Evolutionary conservation across 2,329 filamentous ascomycete genomes (phyloP), one percentile per base, ranked within the genome.

Genomic region (Plectosphaerella cucumerina): DNA sequence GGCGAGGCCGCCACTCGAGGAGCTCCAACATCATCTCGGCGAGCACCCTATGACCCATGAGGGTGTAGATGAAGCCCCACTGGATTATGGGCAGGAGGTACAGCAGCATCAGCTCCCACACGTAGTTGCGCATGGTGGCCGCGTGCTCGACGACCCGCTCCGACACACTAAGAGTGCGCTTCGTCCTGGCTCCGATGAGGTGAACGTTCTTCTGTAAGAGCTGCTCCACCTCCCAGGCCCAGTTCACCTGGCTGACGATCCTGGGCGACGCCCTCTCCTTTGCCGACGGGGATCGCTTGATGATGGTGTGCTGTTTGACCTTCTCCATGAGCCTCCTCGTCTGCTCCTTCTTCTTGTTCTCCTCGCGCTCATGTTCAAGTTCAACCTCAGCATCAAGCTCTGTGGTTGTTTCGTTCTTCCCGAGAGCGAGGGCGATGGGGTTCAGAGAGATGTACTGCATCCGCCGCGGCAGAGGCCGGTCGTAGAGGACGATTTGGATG

Each of bases 361-460:
- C 82, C 47, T 85, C 83, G 48, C 75, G 75, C 61, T 90, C 86
- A 57, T 94, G 87, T 53, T 87, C 87, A 2, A 83, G 81, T 61
- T 95, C 89, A 14, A 86, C 78, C 35, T 62, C 66, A 49, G 59
- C 57, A 56, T 59, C 59, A 21, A 52, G 42, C 23, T 44, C 60
- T 47, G 68, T 46, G 63, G 73, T 51, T 58, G 74, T 68, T 14
- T 72, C 72, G 60, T 93, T 90, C 63, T 93, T 88, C 3, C 81
- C 89, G 14, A 99, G 74, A 1, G 91, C 91, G 41, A 99, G 77
- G 1, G 91, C 86, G 48, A 99, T 97, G 0, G 94, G 93, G 23
- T 84, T 82, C 18, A 97, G 75, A 1, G 94, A 99, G 59, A 97
- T 87, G 68, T 97, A 99, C 69, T 99, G 93, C 94, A 99, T 97